Base-by-base conservation (phyloP, 2,329 filamentous ascomycete species). In the Ophiostoma ulmi region DNA sequence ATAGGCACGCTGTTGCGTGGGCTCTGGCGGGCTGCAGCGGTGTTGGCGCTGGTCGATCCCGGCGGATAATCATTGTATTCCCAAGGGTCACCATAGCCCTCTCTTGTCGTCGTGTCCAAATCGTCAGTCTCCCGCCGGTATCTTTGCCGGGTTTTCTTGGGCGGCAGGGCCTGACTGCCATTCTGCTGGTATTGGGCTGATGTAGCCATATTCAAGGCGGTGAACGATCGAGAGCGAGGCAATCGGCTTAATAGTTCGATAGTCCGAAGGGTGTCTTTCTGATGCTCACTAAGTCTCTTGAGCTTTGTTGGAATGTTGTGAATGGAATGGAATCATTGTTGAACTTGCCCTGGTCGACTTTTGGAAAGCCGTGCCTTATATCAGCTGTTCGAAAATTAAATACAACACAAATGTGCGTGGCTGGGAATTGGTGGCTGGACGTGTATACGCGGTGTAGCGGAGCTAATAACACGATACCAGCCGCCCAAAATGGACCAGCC, bases 371-470 rank as follows among this genome's bases (percentile, higher is more conserved):
- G 20, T 22, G 20, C 63, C 63, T 65, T 65, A 65, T 65, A 65
- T 65, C 36, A 65, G 36, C 17, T 22, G 20, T 39, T 38, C 35
- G 20, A 20, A 36, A 65, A 41, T 13, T 1, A 22, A 39, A 65
- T 39, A 39, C 1, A 5, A 22, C 1, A 10, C 7, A 39, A 38
- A 65, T 65, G 36, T 65, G 36, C 63, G 63, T 65, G 63, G 63
- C 63, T 65, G 63, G 63, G 63, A 58, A 41, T 36, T 65, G 63
- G 63, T 65, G 63, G 63, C 63, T 65, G 63, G 63, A 8, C 36
- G 63, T 14, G 36, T 65, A 65, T 17, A 65, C 63, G 63, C 17
- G 22, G 36, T 41, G 36, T 65, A 65, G 63, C 63, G 63, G 63
- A 65, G 63, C 63, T 20, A 7, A 17, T 64, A 38, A 31, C 20